phyloP scores from a whole-genome alignment of 169 alveolate species.

The Cryptosporidium canis region DNA sequence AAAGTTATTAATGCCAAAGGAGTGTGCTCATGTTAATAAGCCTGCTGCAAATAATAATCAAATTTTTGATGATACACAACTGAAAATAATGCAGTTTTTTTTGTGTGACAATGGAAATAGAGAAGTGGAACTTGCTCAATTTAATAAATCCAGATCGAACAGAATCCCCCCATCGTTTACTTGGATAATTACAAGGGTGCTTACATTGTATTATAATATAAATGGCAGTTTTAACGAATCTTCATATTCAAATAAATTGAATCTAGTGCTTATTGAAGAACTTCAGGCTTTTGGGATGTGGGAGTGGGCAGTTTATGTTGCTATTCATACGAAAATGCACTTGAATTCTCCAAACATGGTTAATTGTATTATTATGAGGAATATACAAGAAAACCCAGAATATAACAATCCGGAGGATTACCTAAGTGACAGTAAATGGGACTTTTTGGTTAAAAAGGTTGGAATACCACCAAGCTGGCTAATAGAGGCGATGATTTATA shows the following conservation, averaged over 20 bases:
- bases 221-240: not conserved
- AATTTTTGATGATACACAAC: slow-evolving; percentile 11
- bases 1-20: not conserved
- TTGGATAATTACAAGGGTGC: slow-evolving; percentile 19
- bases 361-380: slow-evolving; percentile 20
- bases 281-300: slow-evolving; percentile 42
- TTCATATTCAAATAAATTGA: not conserved
- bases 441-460: not conserved
- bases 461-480: slow-evolving; percentile 43
- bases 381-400: not conserved
- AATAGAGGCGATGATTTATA: slow-evolving; percentile 36
- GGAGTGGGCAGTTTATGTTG: slow-evolving; percentile 58
- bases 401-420: slow-evolving; percentile 18
- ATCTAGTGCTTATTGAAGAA: slow-evolving; percentile 20
- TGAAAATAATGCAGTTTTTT: slow-evolving; percentile 19
- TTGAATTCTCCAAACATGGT: not conserved
- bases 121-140: not conserved
- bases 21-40: not conserved
- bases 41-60: not conserved
- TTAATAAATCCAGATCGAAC: not conserved
- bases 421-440: slow-evolving; percentile 8
- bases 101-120: not conserved
- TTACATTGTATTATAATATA: not conserved
- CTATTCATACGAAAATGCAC: not conserved
- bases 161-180: not conserved